Evolutionary conservation across 2,329 filamentous ascomycete species (phyloP).

Genomic region (Trichoderma afroharzianum): DNA sequence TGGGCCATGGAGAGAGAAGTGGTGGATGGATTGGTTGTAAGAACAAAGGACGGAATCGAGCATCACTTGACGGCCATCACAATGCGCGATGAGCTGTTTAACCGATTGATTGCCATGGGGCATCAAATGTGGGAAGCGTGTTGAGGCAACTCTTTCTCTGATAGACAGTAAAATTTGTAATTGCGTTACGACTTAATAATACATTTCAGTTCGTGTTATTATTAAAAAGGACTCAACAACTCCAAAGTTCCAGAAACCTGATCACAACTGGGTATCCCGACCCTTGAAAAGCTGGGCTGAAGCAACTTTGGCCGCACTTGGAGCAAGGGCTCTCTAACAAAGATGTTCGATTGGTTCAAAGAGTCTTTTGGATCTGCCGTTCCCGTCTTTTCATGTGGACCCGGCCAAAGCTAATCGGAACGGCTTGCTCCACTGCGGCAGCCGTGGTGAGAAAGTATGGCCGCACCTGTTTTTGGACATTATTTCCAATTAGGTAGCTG

Average conservation of each 20-base stretch:
- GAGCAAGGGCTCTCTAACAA: not conserved
- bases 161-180: not conserved
- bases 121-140: conserved; percentile 75
- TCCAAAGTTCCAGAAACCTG: not conserved
- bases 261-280: not conserved
- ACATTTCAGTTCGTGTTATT: not conserved
- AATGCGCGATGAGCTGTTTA: conserved; percentile 74
- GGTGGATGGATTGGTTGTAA: conserved; percentile 69
- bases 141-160: not conserved
- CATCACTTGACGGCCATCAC: conserved; percentile 68
- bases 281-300: not conserved
- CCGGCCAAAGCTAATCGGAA: not conserved
- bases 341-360: not conserved
- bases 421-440: not conserved
- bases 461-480: not conserved
- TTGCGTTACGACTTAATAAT: not conserved
- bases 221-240: not conserved
- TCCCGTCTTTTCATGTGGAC: not conserved
- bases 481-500: not conserved
- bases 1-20: conserved; percentile 73
- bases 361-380: not conserved
- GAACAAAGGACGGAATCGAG: conserved; percentile 51
- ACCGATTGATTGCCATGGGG: conserved; percentile 71
- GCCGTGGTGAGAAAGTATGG: not conserved
- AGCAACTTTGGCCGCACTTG: conserved; percentile 6